Evolutionary conservation across 495 filamentous ascomycete genomes (phyloP).

Genomic region (Beverwykella pulmonaria): DNA sequence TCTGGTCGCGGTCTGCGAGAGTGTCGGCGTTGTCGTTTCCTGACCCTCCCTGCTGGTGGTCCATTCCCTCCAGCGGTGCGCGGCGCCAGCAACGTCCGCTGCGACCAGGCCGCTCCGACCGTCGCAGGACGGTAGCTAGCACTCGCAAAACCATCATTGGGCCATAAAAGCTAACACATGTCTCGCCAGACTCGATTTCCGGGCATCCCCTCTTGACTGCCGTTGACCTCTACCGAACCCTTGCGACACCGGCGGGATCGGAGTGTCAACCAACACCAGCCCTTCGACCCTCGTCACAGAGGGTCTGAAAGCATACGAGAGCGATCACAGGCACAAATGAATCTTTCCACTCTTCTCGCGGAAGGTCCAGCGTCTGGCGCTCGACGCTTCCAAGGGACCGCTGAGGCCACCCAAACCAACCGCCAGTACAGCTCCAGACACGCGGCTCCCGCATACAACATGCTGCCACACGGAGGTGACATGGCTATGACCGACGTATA

Average conservation of each 20-base stretch:
- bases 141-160: constrained; percentile 14
- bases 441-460: constrained; percentile 16
- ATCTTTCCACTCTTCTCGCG: constrained; percentile 51
- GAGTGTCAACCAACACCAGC: constrained; percentile 18
- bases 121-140: constrained; percentile 14
- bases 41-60: constrained; percentile 19
- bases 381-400: constrained; percentile 3
- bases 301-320: not conserved
- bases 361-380: constrained; percentile 37
- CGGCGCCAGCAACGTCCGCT: constrained; percentile 1
- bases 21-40: constrained; percentile 6
- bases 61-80: constrained; percentile 34
- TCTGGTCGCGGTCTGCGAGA: not conserved
- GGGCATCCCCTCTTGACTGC: constrained; percentile 10
- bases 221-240: constrained; percentile 22
- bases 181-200: constrained; percentile 2
- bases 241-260: constrained; percentile 42
- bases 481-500: constrained; percentile 20
- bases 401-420: constrained; percentile 14
- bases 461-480: constrained; percentile 13
- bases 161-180: constrained; percentile 8
- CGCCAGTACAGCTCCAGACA: constrained; percentile 49
- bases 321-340: constrained; percentile 39
- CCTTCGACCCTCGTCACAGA: constrained; percentile 20
- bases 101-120: constrained; percentile 9